Percentiles rank a stretch among this genome's conserved stretches.
These are phyloP conservation scores for Pseudogymnoascus pannorum DNA, from an alignment of 2,329 filamentous ascomycete species.

Conservation along the genomic window DNA sequence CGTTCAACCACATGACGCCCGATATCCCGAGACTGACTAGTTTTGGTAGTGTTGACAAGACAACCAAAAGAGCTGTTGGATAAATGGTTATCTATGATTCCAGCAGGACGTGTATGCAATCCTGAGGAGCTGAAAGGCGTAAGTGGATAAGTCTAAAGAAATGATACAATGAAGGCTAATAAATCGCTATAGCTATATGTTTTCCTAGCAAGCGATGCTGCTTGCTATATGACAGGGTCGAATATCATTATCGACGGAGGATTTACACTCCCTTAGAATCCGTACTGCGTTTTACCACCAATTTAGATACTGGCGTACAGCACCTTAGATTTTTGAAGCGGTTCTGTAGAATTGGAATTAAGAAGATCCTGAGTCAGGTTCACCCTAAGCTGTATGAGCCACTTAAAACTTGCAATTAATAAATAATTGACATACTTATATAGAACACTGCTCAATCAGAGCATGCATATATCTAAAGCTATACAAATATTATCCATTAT, in stretches of 20 bases:
- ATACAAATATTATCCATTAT: too few relatives aligned
- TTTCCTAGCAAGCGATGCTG: constrained; percentile 54
- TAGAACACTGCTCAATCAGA: too few relatives aligned
- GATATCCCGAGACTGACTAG: background rate
- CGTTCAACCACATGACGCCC: background rate
- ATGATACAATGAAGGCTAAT: background rate
- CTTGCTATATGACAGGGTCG: constrained; percentile 45
- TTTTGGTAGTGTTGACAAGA: background rate
- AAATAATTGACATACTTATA: too few relatives aligned
- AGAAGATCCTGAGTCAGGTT: too few relatives aligned
- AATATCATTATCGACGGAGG: constrained; percentile 25
- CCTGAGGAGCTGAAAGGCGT: constrained; percentile 31
- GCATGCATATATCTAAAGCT: too few relatives aligned
- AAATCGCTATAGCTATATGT: constrained; percentile 25
- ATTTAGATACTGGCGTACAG: too few relatives aligned
- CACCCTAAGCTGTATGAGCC: too few relatives aligned
- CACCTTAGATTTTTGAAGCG: too few relatives aligned
- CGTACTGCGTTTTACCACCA: too few relatives aligned
- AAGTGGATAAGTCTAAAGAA: background rate
- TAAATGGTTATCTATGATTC: constrained; percentile 17
- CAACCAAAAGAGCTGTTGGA: background rate
- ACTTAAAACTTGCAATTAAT: too few relatives aligned
- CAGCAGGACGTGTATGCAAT: constrained; percentile 13
- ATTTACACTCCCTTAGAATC: constrained; percentile 22
- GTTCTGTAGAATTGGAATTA: too few relatives aligned